Evolutionary conservation across 768 basidiomycete species (phyloP).

Genomic region (Lyophyllum semitale): DNA sequence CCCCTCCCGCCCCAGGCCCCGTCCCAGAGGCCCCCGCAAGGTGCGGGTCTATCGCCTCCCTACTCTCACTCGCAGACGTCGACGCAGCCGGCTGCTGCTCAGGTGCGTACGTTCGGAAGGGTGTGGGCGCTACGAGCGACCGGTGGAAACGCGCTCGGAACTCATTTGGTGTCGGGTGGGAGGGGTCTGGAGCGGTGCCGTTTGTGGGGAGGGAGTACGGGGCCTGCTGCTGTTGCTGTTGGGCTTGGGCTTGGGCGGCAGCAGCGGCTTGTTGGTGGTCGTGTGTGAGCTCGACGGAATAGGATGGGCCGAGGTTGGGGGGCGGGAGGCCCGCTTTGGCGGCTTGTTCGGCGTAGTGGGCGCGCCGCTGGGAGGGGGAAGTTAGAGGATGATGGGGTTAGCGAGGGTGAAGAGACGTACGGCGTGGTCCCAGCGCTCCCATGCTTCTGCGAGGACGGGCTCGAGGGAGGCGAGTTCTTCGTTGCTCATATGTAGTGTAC

Average conservation of each 20-base stretch:
- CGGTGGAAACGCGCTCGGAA: constrained; percentile 70
- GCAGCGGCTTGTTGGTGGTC: no score
- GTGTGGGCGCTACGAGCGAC: constrained; percentile 58
- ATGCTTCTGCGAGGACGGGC: constrained; percentile 80
- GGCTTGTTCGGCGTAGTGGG: constrained; percentile 43
- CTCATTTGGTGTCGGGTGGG: constrained; percentile 38
- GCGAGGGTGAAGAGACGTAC: constrained; percentile 39
- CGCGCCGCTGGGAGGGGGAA: constrained; percentile 32
- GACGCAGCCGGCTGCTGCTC: not conserved
- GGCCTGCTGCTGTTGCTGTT: constrained; percentile 14
- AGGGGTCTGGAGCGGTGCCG: constrained; percentile 25
- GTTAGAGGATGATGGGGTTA: constrained; percentile 1
- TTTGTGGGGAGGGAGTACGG: constrained; percentile 19
- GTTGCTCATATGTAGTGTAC: constrained; percentile 72
- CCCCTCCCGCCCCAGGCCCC: not conserved
- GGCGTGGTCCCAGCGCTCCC: constrained; percentile 85
- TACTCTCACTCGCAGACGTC: constrained; percentile 12
- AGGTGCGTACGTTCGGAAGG: constrained; percentile 43
- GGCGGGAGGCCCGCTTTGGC: constrained; percentile 33
- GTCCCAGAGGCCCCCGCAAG: constrained; percentile 12
- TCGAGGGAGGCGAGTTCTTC: constrained; percentile 80
- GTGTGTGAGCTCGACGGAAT: constrained; percentile 25
- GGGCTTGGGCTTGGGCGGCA: constrained; percentile 4
- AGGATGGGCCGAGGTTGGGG: constrained; percentile 26
- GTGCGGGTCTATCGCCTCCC: constrained; percentile 39